A percentile compares a stretch with the other conserved stretches of the same genome.
Evolutionary conservation across 805 yeast genomes (phyloP).

Genomic region (Allodekkera sacchari): DNA sequence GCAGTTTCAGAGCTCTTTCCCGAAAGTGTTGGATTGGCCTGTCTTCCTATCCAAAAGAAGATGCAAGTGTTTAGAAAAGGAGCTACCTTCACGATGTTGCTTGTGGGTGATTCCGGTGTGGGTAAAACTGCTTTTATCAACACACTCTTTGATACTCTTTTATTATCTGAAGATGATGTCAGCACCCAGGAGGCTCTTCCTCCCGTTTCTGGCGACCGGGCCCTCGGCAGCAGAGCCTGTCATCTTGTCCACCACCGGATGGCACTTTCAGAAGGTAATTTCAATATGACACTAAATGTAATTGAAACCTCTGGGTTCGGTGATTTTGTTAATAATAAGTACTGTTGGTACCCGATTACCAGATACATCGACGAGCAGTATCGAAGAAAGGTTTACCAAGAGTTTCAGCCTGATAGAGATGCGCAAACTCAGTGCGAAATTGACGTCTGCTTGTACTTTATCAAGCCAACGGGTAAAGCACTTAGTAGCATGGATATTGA

Average conservation of each 20-base stretch:
- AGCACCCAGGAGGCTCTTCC: conserved; percentile 19
- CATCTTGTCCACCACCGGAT: conserved; percentile 30
- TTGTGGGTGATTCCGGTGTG: conserved; percentile 80
- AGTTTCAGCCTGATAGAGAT: conserved; percentile 60
- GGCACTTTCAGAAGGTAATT: conserved; percentile 51
- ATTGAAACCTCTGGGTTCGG: conserved; percentile 80
- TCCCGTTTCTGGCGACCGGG: not conserved
- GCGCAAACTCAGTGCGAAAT: conserved; percentile 56
- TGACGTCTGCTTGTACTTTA: conserved; percentile 79
- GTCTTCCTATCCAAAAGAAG: conserved; percentile 23
- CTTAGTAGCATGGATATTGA: conserved; percentile 61
- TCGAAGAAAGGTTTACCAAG: conserved; percentile 60
- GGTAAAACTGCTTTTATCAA: conserved; percentile 80
- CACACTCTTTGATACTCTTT: conserved; percentile 57
- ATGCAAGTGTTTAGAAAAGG: conserved; percentile 42
- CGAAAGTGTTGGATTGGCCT: conserved; percentile 21
- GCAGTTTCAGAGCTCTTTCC: conserved; percentile 17
- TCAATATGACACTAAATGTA: conserved; percentile 48
- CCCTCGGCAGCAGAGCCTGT: conserved; percentile 20
- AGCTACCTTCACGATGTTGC: conserved; percentile 69
- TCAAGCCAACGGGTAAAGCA: conserved; percentile 59
- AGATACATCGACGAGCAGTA: conserved; percentile 77
- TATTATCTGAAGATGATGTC: conserved; percentile 10
- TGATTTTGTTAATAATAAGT: conserved; percentile 53
- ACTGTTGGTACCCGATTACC: conserved; percentile 60